Evolutionary conservation across 2,329 filamentous ascomycete genomes (phyloP), one percentile per base, ranked within the genome.

Genomic region (Huntiella abstrusa): DNA sequence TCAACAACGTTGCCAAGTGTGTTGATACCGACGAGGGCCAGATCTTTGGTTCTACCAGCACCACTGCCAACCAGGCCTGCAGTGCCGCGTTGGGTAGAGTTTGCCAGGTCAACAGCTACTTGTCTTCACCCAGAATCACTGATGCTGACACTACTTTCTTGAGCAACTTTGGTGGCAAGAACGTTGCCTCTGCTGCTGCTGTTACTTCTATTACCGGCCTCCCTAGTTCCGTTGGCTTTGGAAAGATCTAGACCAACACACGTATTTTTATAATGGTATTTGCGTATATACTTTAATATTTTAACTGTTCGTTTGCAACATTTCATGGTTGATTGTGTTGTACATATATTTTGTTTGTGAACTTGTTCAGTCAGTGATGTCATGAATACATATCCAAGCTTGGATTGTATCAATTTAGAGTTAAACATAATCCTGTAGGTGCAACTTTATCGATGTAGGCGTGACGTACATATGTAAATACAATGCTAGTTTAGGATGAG

Each of bases 41-140:
- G 51, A 52, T 63, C 17, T 62, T 64, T 48, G 56, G 57, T 33
- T 55, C 53, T 46, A 54, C 56, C 51, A 54, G 49, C 46, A 50
- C 58, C 13, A 55, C 50, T 39, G 57, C 60, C 52, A 66, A 64
- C 54, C 53, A 58, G 15, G 55, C 54, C 39, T 73, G 70, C 62
- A 54, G 55, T 17, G 47, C 59, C 13, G 56, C 58, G 49, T 62
- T 76, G 3, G 69, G 70, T 50, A 69, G 62, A 50, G 56, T 53
- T 43, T 75, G 73, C 57, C 55, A 68, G 60, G 11, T 62, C 46
- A 77, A 76, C 58, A 62, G 61, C 35, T 68, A 64, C 52, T 62
- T 62, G 41, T 58, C 52, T 55, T 64, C 62, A 4, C 62, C 61
- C 15, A 55, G 55, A 33, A 60, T 69, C 46, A 52, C 45, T 36